Percentiles rank a stretch among this genome's conserved stretches.
phyloP scores from a whole-genome alignment of 2,329 filamentous ascomycete species.

The Arthrobotrys sphaeroides region DNA sequence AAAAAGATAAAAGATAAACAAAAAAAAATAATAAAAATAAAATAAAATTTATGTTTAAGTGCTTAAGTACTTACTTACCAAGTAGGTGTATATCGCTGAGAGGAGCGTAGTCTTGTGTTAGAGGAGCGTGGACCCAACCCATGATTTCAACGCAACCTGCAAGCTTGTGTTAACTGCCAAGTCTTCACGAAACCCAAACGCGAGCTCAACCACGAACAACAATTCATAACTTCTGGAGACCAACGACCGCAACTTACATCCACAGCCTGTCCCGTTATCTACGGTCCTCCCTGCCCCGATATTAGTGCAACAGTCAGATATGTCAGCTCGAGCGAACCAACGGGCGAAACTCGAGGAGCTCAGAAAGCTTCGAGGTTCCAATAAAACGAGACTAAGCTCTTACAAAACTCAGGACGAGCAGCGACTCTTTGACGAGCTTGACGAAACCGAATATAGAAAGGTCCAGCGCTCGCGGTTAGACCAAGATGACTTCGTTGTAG shows the following conservation, averaged over 20 bases:
- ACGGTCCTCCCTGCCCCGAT: too few species aligned
- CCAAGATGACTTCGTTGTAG: constrained; percentile 96
- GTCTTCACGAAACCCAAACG: too few species aligned
- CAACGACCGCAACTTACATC: not conserved
- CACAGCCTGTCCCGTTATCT: not conserved
- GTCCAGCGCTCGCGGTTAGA: constrained; percentile 88
- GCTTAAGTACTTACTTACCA: not conserved
- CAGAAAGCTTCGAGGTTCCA: constrained; percentile 81
- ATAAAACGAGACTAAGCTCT: constrained; percentile 87
- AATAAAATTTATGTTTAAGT: not conserved
- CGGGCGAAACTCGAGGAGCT: constrained; percentile 76
- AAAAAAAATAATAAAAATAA: not conserved
- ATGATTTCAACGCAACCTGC: too few species aligned
- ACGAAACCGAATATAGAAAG: constrained; percentile 97
- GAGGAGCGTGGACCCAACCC: too few species aligned
- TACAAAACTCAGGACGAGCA: constrained; percentile 87
- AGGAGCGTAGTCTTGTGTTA: too few species aligned
- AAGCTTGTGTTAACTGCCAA: too few species aligned
- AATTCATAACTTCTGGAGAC: not conserved
- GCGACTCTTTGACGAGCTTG: constrained; percentile 92
- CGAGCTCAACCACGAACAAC: too few species aligned
- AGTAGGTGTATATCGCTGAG: not conserved
- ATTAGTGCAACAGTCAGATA: not conserved
- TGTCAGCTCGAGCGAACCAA: constrained; percentile 36
- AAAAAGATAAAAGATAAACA: too few species aligned